phyloP scores from a whole-genome alignment of 352 stramenopile species.

The Pythium oligandrum region DNA sequence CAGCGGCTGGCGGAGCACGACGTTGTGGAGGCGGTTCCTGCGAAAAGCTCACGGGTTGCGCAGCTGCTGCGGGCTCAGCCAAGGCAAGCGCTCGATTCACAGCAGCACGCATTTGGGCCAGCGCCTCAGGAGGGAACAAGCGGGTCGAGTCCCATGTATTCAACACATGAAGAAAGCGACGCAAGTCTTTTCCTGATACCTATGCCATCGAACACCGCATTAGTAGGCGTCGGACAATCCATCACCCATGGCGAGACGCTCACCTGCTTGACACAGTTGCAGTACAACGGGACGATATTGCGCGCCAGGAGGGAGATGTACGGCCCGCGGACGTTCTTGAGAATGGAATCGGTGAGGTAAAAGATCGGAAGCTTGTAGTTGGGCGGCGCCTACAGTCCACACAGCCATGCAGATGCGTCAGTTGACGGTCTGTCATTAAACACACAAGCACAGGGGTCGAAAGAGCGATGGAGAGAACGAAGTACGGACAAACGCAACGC shows the following conservation, averaged over 20 bases:
- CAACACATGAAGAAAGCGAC: conserved; percentile 79
- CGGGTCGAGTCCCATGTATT: conserved; percentile 78
- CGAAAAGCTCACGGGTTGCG: conserved; percentile 47
- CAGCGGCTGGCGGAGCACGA: conserved; percentile 5
- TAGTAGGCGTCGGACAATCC: background rate
- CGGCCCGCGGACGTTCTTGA: conserved; percentile 81
- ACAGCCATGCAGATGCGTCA: conserved; percentile 1
- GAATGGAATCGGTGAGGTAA: conserved; percentile 88
- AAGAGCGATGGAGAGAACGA: no score
- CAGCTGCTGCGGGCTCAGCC: conserved; percentile 31
- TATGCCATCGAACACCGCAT: conserved; percentile 9
- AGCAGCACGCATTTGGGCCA: conserved; percentile 62
- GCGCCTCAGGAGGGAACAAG: conserved; percentile 47
- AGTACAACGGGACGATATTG: conserved; percentile 80
- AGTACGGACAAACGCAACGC: no score
- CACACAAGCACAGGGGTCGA: no score
- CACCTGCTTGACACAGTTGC: conserved; percentile 82
- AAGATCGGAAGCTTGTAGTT: conserved; percentile 89
- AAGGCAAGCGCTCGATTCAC: conserved; percentile 53
- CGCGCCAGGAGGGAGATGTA: conserved; percentile 64
- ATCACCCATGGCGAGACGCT: background rate
- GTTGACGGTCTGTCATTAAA: no score
- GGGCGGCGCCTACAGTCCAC: conserved; percentile 43
- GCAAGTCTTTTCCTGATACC: conserved; percentile 77
- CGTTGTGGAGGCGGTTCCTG: conserved; percentile 21